phyloP scores from a whole-genome alignment of 1,284 basidiomycete genomes.

The Anthracocystis panici-leucophaei region DNA sequence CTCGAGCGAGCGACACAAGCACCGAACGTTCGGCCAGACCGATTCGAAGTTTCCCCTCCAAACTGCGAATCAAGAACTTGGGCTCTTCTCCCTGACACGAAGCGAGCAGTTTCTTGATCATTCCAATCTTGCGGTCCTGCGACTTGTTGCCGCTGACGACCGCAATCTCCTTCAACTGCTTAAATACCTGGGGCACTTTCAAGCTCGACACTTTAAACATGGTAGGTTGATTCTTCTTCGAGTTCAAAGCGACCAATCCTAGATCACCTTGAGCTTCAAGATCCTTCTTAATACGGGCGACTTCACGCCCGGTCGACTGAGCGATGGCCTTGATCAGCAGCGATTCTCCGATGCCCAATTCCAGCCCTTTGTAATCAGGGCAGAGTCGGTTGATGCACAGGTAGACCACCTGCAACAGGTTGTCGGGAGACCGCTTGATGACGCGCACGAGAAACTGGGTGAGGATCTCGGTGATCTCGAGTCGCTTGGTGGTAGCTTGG shows the following conservation, averaged over 20 bases:
- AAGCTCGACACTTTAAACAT: slow-evolving; percentile 93
- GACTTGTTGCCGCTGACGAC: slow-evolving; percentile 81
- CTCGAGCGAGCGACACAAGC: slow-evolving; percentile 63
- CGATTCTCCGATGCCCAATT: slow-evolving; percentile 96
- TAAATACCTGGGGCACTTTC: slow-evolving; percentile 82
- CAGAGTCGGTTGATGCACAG: slow-evolving; percentile 97
- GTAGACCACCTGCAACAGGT: slow-evolving; percentile 89
- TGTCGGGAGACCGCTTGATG: slow-evolving; percentile 81
- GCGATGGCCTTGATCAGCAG: slow-evolving; percentile 94
- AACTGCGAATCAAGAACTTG: slow-evolving; percentile 93
- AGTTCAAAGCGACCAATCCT: slow-evolving; percentile 92
- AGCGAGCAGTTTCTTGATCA: slow-evolving; percentile 93
- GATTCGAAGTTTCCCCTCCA: slow-evolving; percentile 97
- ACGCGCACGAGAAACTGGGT: slow-evolving; percentile 90
- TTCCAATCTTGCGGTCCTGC: slow-evolving; percentile 82
- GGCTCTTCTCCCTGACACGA: slow-evolving; percentile 88
- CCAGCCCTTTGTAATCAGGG: slow-evolving; percentile 94
- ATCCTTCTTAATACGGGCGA: slow-evolving; percentile 86
- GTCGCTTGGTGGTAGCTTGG: slow-evolving; percentile 92
- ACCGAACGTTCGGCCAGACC: slow-evolving; percentile 93
- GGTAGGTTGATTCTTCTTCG: slow-evolving; percentile 92
- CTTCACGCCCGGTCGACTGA: slow-evolving; percentile 89
- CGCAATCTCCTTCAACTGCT: slow-evolving; percentile 56
- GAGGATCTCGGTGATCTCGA: slow-evolving; percentile 90
- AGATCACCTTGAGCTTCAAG: slow-evolving; percentile 94